Conservation (phyloP, 768 basidiomycete species). For the Phylloporus arenicola region DNA sequence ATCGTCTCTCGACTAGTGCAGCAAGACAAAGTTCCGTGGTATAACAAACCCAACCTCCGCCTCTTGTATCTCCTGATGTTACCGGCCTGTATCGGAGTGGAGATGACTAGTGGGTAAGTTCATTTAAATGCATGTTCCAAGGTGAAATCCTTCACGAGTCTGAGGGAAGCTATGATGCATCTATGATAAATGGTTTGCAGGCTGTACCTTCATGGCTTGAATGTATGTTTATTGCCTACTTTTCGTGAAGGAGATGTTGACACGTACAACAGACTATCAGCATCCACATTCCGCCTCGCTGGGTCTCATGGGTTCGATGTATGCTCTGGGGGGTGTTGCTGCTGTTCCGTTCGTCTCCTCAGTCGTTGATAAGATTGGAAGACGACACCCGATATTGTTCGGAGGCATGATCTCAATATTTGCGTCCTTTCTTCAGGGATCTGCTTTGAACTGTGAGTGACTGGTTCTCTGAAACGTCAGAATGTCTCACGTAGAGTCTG, state of each 20-base stretch:
- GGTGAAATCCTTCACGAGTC: background rate
- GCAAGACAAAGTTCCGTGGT: constrained; percentile 54
- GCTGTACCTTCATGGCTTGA: constrained; percentile 52
- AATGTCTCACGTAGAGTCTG: background rate
- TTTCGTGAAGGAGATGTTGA: background rate
- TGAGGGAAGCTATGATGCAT: constrained; percentile 26
- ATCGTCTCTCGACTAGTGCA: constrained; percentile 11
- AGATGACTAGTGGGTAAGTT: constrained; percentile 10
- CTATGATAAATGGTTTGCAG: constrained; percentile 61
- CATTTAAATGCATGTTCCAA: background rate
- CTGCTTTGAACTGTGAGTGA: background rate
- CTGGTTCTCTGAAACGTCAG: background rate
- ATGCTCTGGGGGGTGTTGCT: background rate
- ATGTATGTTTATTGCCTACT: constrained; percentile 32
- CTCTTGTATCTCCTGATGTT: constrained; percentile 50
- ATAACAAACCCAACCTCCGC: constrained; percentile 52
- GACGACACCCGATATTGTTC: background rate
- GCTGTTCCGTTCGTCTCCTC: background rate
- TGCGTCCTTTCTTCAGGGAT: background rate
- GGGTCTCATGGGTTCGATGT: constrained; percentile 24
- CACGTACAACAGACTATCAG: constrained; percentile 31
- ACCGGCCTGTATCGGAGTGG: constrained; percentile 29
- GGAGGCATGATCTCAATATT: background rate
- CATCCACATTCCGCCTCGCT: constrained; percentile 47
- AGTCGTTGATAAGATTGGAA: background rate